phyloP scores from a whole-genome alignment of 2,329 filamentous ascomycete genomes.

The Trichoderma sp. region DNA sequence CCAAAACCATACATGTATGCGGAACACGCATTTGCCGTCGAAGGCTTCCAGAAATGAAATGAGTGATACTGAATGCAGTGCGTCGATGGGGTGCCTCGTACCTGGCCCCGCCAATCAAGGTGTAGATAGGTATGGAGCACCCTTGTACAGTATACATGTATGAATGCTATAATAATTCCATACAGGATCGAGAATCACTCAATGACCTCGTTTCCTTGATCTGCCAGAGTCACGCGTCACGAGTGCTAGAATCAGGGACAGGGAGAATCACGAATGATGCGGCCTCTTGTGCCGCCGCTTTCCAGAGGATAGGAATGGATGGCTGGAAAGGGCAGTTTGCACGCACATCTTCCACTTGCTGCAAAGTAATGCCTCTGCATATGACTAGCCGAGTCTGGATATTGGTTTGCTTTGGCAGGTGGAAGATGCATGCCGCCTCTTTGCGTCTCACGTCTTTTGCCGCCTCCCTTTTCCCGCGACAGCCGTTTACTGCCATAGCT shows the following conservation, averaged over 20 bases:
- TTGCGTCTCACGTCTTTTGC: neutral
- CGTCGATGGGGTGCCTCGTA: neutral
- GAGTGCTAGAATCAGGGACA: neutral
- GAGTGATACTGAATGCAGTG: neutral
- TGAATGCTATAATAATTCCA: neutral
- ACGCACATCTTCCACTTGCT: neutral
- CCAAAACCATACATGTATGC: neutral
- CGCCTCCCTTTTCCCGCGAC: slow-evolving; percentile 1
- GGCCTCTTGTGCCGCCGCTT: neutral
- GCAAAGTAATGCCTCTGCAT: neutral
- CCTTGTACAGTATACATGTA: neutral
- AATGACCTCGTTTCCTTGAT: neutral
- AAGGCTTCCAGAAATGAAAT: neutral
- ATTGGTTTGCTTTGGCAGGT: slow-evolving; percentile 17
- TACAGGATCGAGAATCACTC: neutral
- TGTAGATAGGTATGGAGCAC: neutral
- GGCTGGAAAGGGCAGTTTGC: neutral
- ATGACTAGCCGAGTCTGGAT: neutral
- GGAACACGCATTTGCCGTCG: neutral
- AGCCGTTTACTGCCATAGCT: neutral
- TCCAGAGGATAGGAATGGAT: neutral
- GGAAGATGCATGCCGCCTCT: neutral
- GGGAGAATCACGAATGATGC: neutral
- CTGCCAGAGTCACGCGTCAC: neutral
- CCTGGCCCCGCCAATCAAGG: neutral